phyloP scores from a whole-genome alignment of 495 filamentous ascomycete genomes.

The Annulohypoxylon bovei region DNA sequence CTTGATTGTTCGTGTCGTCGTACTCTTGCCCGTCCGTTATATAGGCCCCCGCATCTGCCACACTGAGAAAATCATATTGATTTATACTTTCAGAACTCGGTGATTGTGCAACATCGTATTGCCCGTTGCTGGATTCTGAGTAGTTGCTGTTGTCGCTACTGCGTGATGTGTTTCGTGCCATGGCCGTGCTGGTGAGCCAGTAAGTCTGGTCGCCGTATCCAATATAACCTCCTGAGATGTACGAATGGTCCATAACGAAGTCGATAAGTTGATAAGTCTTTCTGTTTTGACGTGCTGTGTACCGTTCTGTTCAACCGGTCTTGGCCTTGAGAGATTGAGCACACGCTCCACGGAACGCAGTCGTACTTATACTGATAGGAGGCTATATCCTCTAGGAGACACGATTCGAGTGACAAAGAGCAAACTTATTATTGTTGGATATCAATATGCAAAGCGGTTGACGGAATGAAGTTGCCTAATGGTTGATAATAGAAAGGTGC shows the following conservation, averaged over 20 bases:
- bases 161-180: conserved; percentile 29
- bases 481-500: conserved; percentile 24
- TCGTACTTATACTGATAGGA: conserved; percentile 33
- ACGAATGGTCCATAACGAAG: conserved; percentile 20
- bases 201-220: conserved; percentile 23
- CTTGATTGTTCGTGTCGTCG: conserved; percentile 10
- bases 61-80: neutral
- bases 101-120: conserved; percentile 27
- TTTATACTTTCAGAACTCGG: conserved; percentile 22
- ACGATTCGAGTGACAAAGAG: conserved; percentile 2
- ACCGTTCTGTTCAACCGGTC: conserved; percentile 23
- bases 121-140: conserved; percentile 30
- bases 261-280: neutral
- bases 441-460: conserved; percentile 16
- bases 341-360: conserved; percentile 18
- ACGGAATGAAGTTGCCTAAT: conserved; percentile 20
- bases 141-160: conserved; percentile 28
- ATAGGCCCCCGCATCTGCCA: conserved; percentile 9
- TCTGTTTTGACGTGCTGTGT: conserved; percentile 9
- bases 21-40: conserved; percentile 12
- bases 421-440: conserved; percentile 25
- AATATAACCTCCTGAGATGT: conserved; percentile 10
- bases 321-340: conserved; percentile 8
- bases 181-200: conserved; percentile 29
- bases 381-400: conserved; percentile 1